Base-by-base conservation (phyloP, 2,329 filamentous ascomycete genomes). In the Pestalotiopsis sp. region DNA sequence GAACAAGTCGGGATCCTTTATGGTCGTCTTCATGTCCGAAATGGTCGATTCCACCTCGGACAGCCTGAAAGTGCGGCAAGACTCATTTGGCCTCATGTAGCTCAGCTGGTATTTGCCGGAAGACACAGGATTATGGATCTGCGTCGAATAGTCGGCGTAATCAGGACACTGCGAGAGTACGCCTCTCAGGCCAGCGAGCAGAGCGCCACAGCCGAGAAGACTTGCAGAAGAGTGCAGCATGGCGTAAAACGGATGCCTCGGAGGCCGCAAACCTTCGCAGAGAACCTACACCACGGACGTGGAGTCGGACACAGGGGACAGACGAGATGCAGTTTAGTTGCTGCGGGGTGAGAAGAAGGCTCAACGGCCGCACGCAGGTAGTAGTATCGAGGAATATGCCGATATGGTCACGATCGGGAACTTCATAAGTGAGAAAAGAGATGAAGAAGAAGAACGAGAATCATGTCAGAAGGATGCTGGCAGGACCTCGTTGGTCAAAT, bases 61-160 rank as follows among this genome's bases (percentile, higher is more conserved):
- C 3, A 91, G 92, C 68, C 88, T 86, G 80, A 95, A 94, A 1
- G 91, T 93, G 64, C 93, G 89, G 76, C 93, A 95, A 76, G 49
- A 5, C n/a, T 41, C 17, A 17, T 68, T 31, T 13, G 69, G 69
- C 59, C 69, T 67, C 63, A 66, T 63, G 20, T 63, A 68, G 13
- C 67, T 66, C 7, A 70, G 49, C n/a, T 64, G 65, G 52, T 70
- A 67, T 58, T 41, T 68, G 7, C 69, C 69, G 17, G 56, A 13
- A 3, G 69, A 70, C 14, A 68, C 27, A 31, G 69, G 69, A 4
- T 36, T 49, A 64, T 70, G 69, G 23, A 17, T 63, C 39, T 68
- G 23, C n/a, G 69, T 65, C 11, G 66, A 68, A 31, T 68, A 68
- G 3, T 11, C 56, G 9, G 60, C 63, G 38, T 70, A 70, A 14